phyloP scores from a whole-genome alignment of 1,284 basidiomycete species.

The Psilocybe mexicana region DNA sequence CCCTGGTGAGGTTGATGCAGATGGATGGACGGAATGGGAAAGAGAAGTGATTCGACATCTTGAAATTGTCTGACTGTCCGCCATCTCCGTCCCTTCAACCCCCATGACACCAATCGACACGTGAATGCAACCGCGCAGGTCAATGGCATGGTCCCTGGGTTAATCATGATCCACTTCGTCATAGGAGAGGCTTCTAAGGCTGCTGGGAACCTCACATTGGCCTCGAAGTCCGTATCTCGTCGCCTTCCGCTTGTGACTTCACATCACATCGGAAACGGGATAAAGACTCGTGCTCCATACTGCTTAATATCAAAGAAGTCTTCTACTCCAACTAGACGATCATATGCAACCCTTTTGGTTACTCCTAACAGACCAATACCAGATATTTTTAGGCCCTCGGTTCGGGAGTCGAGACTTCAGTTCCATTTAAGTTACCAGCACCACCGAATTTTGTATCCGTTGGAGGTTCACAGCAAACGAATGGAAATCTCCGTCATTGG shows the following conservation, averaged over 20 bases:
- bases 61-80: constrained; percentile 48
- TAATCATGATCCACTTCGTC: neutral
- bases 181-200: constrained; percentile 1
- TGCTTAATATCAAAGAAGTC: constrained; percentile 7
- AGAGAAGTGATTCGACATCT: constrained; percentile 63
- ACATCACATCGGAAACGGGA: neutral
- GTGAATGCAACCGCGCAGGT: neutral
- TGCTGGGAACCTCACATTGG: neutral
- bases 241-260: constrained; percentile 3
- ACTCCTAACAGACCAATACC: constrained; percentile 2
- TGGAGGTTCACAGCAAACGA: neutral
- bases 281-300: constrained; percentile 9
- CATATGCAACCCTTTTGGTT: constrained; percentile 8
- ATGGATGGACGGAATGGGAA: constrained; percentile 75
- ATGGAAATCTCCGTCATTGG: neutral
- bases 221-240: neutral
- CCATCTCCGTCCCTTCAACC: neutral
- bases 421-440: neutral
- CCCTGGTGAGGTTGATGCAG: constrained; percentile 54
- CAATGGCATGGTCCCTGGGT: neutral
- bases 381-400: neutral
- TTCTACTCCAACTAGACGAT: constrained; percentile 7
- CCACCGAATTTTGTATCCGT: too few relatives aligned
- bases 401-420: neutral
- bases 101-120: neutral